Evolutionary conservation across 2,329 filamentous ascomycete species (phyloP).

Genomic region (Alternaria brassicae): DNA sequence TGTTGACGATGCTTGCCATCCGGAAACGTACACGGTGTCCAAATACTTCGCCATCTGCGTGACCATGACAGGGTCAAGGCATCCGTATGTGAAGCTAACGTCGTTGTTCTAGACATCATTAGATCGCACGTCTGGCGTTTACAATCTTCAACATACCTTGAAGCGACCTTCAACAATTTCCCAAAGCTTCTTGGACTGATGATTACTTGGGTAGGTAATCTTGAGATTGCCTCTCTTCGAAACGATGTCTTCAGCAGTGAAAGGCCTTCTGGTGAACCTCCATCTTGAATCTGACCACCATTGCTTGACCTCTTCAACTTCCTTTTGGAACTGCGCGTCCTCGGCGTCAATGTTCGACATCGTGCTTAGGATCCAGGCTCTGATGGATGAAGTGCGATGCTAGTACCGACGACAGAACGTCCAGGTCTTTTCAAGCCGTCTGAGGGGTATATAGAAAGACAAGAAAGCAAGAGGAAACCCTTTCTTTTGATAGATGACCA

Average conservation of each 20-base stretch:
- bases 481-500: slow-evolving; percentile 19
- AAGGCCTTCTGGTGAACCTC: slow-evolving; percentile 90
- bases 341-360: slow-evolving; percentile 64
- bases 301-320: slow-evolving; percentile 86
- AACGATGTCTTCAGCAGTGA: slow-evolving; percentile 96
- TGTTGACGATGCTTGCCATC: slow-evolving; percentile 98
- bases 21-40: slow-evolving; percentile 97
- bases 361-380: slow-evolving; percentile 7
- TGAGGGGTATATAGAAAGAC: neutral
- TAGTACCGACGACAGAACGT: neutral
- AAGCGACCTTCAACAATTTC: slow-evolving; percentile 85
- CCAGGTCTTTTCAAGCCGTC: neutral
- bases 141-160: no score
- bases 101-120: slow-evolving; percentile 70
- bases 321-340: slow-evolving; percentile 76
- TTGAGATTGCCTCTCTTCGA: slow-evolving; percentile 91
- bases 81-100: slow-evolving; percentile 94
- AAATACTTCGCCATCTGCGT: slow-evolving; percentile 99
- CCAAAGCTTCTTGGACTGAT: slow-evolving; percentile 94
- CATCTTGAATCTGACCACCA: slow-evolving; percentile 96
- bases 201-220: slow-evolving; percentile 90
- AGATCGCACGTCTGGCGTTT: slow-evolving; percentile 12
- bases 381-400: neutral
- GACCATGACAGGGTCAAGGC: slow-evolving; percentile 96
- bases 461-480: neutral